Base-by-base conservation (phyloP, 371 early-diverging fungal genomes). In the Mucor lusitanicus region DNA sequence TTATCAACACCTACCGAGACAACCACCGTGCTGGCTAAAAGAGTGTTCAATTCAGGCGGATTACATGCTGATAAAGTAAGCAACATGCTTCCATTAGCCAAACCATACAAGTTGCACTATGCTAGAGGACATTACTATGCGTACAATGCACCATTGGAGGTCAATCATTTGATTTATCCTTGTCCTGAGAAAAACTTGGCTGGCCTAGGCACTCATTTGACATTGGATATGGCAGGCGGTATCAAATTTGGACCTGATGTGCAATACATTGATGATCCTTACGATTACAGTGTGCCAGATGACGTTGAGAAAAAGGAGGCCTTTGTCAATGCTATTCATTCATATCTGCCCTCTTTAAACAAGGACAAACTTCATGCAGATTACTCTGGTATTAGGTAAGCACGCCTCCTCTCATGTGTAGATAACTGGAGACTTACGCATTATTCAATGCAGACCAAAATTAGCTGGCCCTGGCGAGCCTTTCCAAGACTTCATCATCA, bases 161-260 rank as follows among this genome's bases (percentile, higher is more conserved):
- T 91, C 3, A 76, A 82, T 15, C 88, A 89, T 27, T 80, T 96
- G n/a, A 86, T 96, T 11, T 96, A 96, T 69, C 96, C 96, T 4
- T 85, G 91, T 5, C 96, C 96, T 0, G 91, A 90, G 65, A 82
- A 79, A 61, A 86, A 94, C 56, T 65, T 94, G 53, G 82, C 85
- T 3, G 81, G 89, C 12, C 82, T 95, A 7, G 96, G 96, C 28
- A 88, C 92, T 5, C 96, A 96, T 70, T 79, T 92, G 32, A 96
- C 95, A 0, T 64, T 96, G 30, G 95, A 96, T 72, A 67, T 95
- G 82, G 86, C 85, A 8, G 93, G 92, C 0, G 75, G 79, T 17
- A 83, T 90, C 63, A 88, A 91, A 48, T 95, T 96, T 74, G 96
- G 96, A 0, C 96, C 96, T 0, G 94, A 95, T 71, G 77, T 90